Base-by-base conservation (phyloP, 305 asterid genomes). In the Stenogyne calaminthoides region DNA sequence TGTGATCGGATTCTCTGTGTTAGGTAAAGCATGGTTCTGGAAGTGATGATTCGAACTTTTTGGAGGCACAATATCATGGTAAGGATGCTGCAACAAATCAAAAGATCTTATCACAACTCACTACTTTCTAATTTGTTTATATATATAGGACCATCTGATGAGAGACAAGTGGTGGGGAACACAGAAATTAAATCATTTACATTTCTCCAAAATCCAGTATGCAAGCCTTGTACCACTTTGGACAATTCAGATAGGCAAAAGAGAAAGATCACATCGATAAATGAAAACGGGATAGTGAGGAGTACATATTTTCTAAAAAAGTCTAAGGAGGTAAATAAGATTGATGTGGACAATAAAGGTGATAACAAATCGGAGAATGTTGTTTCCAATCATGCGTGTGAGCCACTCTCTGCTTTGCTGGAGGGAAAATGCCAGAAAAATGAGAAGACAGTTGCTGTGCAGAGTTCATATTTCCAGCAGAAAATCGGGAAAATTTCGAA, bases 241-340 rank as follows among this genome's bases (percentile, higher is more conserved):
- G 83, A 81, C 62, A 81, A 69, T 65, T 83, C 86, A 63, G 80
- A 63, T 72, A 74, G 12, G 57, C 69, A 75, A 70, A 86, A 73
- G 70, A 70, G 75, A 68, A 83, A 85, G 75, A 57, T 56, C 27
- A 67, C 70, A 55, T 77, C 82, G 12, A 80, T 78, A 67, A 84
- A 74, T 49, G 77, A 80, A 69, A 83, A 81, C 40, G 82, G 64
- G 54, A 72, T 82, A 47, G 87, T 84, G 59, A 85, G 89, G 78
- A 91, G 96, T 81, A 75, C 87, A 16, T 89, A 88, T 87, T 91
- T 89, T 78, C 49, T 78, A 82, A 84, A 84, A 59, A 83, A 80
- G 72, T 44, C 85, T 32, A 71, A 40, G 18, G 79, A 72, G 69
- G 84, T 82, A 70, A 79, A 64, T 60, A 80, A 76, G 72, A 54